These are phyloP conservation scores for Teunomyces cretensis DNA, from an alignment of 805 yeast species.

Conservation along the genomic window DNA sequence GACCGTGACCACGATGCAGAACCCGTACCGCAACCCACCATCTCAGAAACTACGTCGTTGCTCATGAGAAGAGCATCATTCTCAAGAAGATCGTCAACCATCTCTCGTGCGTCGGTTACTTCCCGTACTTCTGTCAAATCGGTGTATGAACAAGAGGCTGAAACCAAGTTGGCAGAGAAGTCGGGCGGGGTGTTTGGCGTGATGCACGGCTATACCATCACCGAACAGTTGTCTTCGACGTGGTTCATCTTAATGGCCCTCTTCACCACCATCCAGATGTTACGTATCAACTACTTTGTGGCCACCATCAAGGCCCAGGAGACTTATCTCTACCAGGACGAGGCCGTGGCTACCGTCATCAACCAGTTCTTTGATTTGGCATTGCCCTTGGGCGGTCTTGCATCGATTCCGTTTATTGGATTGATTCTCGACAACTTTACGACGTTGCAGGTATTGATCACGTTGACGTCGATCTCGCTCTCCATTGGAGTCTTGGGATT, in stretches of 20 bases:
- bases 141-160: conserved; percentile 65
- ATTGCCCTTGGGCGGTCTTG: conserved; percentile 82
- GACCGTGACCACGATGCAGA: conserved; percentile 24
- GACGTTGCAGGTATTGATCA: conserved; percentile 54
- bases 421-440: conserved; percentile 69
- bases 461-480: conserved; percentile 55
- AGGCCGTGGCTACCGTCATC: conserved; percentile 37
- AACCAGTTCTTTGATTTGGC: conserved; percentile 83
- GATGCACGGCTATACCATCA: conserved; percentile 61
- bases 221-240: conserved; percentile 53
- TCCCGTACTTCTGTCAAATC: conserved; percentile 51
- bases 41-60: conserved; percentile 41
- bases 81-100: conserved; percentile 31
- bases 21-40: conserved; percentile 29
- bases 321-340: conserved; percentile 59
- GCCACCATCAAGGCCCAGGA: conserved; percentile 88
- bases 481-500: conserved; percentile 73
- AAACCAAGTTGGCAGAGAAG: conserved; percentile 48
- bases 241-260: conserved; percentile 80
- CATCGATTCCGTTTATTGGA: conserved; percentile 88
- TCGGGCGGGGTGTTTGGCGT: conserved; percentile 54
- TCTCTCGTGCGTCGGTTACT: conserved; percentile 33
- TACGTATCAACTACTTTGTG: conserved; percentile 87
- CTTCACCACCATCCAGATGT: conserved; percentile 85
- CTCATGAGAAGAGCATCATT: conserved; percentile 34